Evolutionary conservation across 306 rosid genomes (phyloP), one percentile per base, ranked within the genome.

Genomic region (Castanea mollissima): DNA sequence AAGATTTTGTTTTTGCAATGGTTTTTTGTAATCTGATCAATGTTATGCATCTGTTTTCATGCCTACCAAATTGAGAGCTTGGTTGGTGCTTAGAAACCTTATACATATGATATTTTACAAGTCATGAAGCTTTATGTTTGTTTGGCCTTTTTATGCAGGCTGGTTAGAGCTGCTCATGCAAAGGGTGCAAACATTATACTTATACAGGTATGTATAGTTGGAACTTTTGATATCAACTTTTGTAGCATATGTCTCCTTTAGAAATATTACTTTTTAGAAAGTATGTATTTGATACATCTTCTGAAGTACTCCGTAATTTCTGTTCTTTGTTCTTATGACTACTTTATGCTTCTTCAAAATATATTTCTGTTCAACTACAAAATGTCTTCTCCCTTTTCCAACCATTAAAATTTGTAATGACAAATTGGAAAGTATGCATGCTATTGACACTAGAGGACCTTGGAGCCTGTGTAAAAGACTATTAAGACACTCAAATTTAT

Each of bases 101-200:
- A 68, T 54, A 8, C 69, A 41, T 54, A 68, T 19, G 63, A 67
- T 62, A 58, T 81, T 68, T 67, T 73, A 59, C 51, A 5, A 6
- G 20, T 55, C 2, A n/a, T 55, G 49, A 51, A 15, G 5, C 20
- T 44, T 27, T 75, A 10, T 60, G 27, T 41, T 76, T 31, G 32
- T 72, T 54, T 51, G 38, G 35, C 4, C 71, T 44, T 38, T 35
- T 65, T 78, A 2, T 86, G 79, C 94, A 95, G 99, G 87, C 84
- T 92, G 55, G 91, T 95, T 80, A 86, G 98, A 92, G 92, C 82
- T 77, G 98, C 97, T 71, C 97, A 95, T 85, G 83, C 85, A 23
- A 84, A 81, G 74, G 99, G 99, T 63, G 98, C 98, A 54, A 90
- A 89, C 79, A 91, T 95, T 54, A 78, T 95, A 81, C 98, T 95